These are phyloP conservation scores for Aspergillus sclerotialis DNA, from an alignment of 2,329 filamentous ascomycete species.

Conservation along the genomic window DNA sequence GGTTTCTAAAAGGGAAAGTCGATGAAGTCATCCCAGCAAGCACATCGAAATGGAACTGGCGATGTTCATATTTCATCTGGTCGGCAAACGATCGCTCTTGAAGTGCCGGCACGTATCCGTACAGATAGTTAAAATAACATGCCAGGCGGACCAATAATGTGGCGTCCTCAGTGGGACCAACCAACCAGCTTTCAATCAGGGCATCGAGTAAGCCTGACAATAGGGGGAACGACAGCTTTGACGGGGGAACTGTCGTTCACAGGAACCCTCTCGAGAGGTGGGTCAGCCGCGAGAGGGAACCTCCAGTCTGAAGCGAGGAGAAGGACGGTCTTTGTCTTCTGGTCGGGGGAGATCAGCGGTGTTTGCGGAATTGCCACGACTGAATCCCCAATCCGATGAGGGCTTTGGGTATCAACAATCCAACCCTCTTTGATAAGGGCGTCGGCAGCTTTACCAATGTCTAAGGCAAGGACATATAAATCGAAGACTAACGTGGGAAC, in stretches of 20 bases:
- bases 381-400: slow-evolving; percentile 4
- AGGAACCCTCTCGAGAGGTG: neutral
- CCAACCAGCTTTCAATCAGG: slow-evolving; percentile 13
- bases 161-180: slow-evolving; percentile 7
- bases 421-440: slow-evolving; percentile 8
- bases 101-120: slow-evolving; percentile 10
- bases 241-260: slow-evolving; percentile 3
- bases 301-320: slow-evolving; percentile 12
- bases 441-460: slow-evolving; percentile 7
- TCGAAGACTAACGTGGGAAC: slow-evolving; percentile 11
- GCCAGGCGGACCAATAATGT: slow-evolving; percentile 5
- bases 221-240: slow-evolving; percentile 6
- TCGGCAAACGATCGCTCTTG: slow-evolving; percentile 10
- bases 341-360: slow-evolving; percentile 7
- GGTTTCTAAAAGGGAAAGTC: slow-evolving; percentile 4
- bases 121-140: slow-evolving; percentile 10
- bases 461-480: slow-evolving; percentile 7
- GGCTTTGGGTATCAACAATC: slow-evolving; percentile 3
- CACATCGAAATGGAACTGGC: slow-evolving; percentile 12
- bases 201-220: slow-evolving; percentile 11
- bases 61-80: slow-evolving; percentile 11
- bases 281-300: slow-evolving; percentile 5
- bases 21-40: slow-evolving; percentile 8
- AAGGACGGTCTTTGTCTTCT: slow-evolving; percentile 7
- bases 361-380: slow-evolving; percentile 7